A percentile compares a stretch with the other conserved stretches of the same genome.
phyloP scores from a whole-genome alignment of 1,139 yeast genomes.

The Blastobotrys arbuscula region DNA sequence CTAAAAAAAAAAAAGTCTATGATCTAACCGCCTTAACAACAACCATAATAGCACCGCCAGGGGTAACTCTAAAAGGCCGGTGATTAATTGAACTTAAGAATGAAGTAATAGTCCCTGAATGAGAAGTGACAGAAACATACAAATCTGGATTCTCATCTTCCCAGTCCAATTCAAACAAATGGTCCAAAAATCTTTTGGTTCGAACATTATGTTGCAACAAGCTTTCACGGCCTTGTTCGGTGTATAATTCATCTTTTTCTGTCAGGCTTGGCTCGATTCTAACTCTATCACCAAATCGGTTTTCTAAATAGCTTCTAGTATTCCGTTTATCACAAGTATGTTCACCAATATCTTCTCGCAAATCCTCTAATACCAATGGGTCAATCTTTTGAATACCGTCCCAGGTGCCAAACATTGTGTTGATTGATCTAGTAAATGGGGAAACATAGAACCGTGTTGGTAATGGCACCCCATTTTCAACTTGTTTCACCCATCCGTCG shows the following conservation, averaged over 20 bases:
- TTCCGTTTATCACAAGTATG: slow-evolving; percentile 64
- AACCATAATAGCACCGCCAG: slow-evolving; percentile 64
- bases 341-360: slow-evolving; percentile 63
- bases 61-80: slow-evolving; percentile 50
- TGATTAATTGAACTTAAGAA: slow-evolving; percentile 50
- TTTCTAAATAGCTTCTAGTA: slow-evolving; percentile 37
- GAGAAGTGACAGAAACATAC: slow-evolving; percentile 52
- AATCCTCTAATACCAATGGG: slow-evolving; percentile 47
- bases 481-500: slow-evolving; percentile 40
- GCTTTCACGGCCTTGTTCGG: slow-evolving; percentile 42
- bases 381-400: slow-evolving; percentile 32
- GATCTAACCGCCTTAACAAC: slow-evolving; percentile 34
- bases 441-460: slow-evolving; percentile 54
- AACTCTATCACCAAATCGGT: slow-evolving; percentile 34
- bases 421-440: slow-evolving; percentile 58
- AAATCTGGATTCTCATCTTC: slow-evolving; percentile 31
- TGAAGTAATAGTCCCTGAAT: slow-evolving; percentile 56
- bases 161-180: slow-evolving; percentile 35
- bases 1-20: no score
- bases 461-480: slow-evolving; percentile 44
- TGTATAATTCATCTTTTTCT: slow-evolving; percentile 46
- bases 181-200: slow-evolving; percentile 45
- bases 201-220: slow-evolving; percentile 47
- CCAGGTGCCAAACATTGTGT: slow-evolving; percentile 59
- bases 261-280: slow-evolving; percentile 42